These are phyloP conservation scores for Fragaria iinumae DNA, from an alignment of 306 rosid genomes.

Conservation along the genomic window DNA sequence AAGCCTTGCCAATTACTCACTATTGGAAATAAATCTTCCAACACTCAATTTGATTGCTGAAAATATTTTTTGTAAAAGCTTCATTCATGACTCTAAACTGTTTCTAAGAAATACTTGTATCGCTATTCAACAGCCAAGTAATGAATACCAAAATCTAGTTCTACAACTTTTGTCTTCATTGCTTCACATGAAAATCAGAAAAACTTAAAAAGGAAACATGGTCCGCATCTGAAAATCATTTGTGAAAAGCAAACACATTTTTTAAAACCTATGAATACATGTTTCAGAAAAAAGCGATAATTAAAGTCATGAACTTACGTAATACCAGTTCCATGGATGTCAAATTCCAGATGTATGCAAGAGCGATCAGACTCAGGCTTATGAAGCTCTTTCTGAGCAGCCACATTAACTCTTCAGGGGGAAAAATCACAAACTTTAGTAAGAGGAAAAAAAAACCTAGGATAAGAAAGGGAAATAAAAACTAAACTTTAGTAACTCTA, in stretches of 20 bases:
- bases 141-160: background rate
- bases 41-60: background rate
- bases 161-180: background rate
- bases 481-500: slow-evolving; percentile 13
- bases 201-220: background rate
- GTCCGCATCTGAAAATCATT: background rate
- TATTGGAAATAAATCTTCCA: background rate
- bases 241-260: background rate
- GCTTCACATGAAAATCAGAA: background rate
- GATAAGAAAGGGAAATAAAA: background rate
- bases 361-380: slow-evolving; percentile 80
- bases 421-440: slow-evolving; percentile 14
- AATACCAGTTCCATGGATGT: slow-evolving; percentile 57
- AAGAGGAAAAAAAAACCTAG: background rate
- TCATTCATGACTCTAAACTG: background rate
- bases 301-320: slow-evolving; percentile 43
- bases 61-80: background rate
- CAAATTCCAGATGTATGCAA: slow-evolving; percentile 89
- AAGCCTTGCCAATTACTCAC: background rate
- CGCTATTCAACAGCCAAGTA: background rate
- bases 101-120: background rate
- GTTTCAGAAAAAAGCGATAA: background rate
- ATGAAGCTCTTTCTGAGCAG: slow-evolving; percentile 77
- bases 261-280: background rate
- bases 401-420: slow-evolving; percentile 63